Conservation (phyloP, 164 flowering plant genomes). For the Malania oleifera region DNA sequence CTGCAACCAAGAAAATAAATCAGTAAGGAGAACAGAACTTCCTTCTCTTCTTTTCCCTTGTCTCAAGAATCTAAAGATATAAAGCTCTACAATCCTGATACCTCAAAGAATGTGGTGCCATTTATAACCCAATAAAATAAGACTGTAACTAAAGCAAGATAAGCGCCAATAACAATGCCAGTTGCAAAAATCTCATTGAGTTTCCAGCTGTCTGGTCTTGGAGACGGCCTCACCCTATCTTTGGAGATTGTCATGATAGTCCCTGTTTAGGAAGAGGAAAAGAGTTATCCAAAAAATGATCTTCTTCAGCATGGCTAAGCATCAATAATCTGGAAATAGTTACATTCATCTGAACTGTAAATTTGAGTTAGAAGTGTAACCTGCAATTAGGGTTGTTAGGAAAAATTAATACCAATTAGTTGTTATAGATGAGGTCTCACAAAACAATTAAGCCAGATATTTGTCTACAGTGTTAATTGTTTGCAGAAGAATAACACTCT, state of each 20-base stretch:
- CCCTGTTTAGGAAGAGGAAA: conserved; percentile 34
- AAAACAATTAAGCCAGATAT: too few relatives aligned
- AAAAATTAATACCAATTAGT: too few relatives aligned
- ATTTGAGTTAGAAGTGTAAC: too few relatives aligned
- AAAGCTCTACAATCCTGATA: conserved; percentile 21
- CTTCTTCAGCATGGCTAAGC: conserved; percentile 1
- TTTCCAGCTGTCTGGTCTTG: conserved; percentile 85
- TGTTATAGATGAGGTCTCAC: too few relatives aligned
- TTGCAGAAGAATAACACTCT: too few relatives aligned
- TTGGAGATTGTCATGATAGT: conserved; percentile 87
- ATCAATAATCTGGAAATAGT: background rate
- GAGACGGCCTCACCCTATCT: conserved; percentile 87
- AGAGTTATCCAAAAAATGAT: background rate
- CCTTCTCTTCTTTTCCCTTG: background rate
- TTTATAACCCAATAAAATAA: conserved; percentile 65
- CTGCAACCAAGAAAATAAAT: conserved; percentile 27
- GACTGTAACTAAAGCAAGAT: conserved; percentile 79
- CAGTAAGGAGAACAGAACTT: conserved; percentile 1
- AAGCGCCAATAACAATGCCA: conserved; percentile 78
- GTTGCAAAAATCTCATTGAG: conserved; percentile 82
- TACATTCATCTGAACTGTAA: background rate
- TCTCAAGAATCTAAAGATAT: background rate
- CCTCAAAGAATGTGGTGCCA: conserved; percentile 73
- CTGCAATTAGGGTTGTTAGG: too few relatives aligned
- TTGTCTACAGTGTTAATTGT: too few relatives aligned